Conservation (phyloP, 176 grass and related monocot species). For the Calamus simplicifolius region DNA sequence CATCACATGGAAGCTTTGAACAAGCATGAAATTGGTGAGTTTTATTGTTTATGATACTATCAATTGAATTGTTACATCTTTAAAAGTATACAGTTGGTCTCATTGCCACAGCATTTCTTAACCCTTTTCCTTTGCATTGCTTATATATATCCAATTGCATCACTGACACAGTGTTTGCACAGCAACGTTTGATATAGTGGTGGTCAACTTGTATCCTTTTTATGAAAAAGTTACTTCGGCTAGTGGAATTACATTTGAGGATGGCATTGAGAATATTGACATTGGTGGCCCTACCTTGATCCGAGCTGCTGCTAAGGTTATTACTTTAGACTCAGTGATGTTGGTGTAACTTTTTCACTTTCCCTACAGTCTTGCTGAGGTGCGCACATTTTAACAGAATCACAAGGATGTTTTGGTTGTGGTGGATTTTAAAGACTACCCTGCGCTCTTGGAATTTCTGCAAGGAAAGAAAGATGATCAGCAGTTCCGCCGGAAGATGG, state of each 20-base stretch:
- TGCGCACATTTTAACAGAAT: conserved; percentile 13
- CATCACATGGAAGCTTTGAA: conserved; percentile 75
- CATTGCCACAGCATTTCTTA: too few relatives aligned
- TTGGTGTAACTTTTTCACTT: not conserved
- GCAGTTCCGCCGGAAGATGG: conserved; percentile 57
- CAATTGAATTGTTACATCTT: not conserved
- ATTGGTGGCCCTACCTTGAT: conserved; percentile 94
- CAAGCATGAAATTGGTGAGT: conserved; percentile 64
- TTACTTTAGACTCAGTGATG: conserved; percentile 2
- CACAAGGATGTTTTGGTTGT: conserved; percentile 30
- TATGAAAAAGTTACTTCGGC: conserved; percentile 82
- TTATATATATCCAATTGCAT: not conserved
- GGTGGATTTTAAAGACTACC: conserved; percentile 24
- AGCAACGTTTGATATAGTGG: conserved; percentile 96
- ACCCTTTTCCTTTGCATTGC: too few relatives aligned
- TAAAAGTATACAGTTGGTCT: not conserved
- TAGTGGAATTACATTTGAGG: conserved; percentile 67
- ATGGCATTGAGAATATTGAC: conserved; percentile 93
- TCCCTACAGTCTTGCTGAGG: not conserved
- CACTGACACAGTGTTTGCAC: conserved; percentile 8
- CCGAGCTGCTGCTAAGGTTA: conserved; percentile 83
- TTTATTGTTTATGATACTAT: not conserved
- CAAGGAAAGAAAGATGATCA: conserved; percentile 35
- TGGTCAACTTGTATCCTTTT: conserved; percentile 95
- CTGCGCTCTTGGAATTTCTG: conserved; percentile 20